Conservation (phyloP, 2,329 filamentous ascomycete species). For the Claviceps cyperi region DNA sequence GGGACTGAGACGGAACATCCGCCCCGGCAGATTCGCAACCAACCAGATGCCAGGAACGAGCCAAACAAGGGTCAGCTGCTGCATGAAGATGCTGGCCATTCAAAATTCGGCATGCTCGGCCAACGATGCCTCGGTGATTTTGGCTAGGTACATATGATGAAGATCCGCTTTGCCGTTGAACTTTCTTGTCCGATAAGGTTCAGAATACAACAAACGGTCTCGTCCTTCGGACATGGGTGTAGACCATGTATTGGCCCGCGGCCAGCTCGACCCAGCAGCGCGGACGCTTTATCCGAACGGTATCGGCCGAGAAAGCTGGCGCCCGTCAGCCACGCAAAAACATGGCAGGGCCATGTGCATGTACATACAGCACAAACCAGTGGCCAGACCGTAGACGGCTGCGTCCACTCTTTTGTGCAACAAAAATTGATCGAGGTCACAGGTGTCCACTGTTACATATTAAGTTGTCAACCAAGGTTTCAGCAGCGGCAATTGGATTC, state of each 20-base stretch:
- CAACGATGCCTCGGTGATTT: background rate
- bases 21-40: background rate
- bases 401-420: no score
- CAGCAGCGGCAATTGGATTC: background rate
- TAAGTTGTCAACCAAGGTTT: background rate
- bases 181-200: background rate
- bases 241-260: background rate
- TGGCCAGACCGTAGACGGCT: no score
- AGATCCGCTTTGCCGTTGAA: no score
- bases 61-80: background rate
- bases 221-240: background rate
- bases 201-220: background rate
- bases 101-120: background rate
- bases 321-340: no score
- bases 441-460: background rate
- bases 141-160: background rate
- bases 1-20: no score
- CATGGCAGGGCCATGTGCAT: no score
- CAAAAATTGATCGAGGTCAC: background rate
- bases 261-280: background rate
- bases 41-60: background rate
- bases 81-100: background rate
- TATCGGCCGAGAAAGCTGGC: slow-evolving; percentile 1
- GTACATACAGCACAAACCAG: no score
- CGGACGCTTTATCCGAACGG: background rate